Conservation (phyloP, 1,284 basidiomycete species). For the Ustilago shanxiensis region DNA sequence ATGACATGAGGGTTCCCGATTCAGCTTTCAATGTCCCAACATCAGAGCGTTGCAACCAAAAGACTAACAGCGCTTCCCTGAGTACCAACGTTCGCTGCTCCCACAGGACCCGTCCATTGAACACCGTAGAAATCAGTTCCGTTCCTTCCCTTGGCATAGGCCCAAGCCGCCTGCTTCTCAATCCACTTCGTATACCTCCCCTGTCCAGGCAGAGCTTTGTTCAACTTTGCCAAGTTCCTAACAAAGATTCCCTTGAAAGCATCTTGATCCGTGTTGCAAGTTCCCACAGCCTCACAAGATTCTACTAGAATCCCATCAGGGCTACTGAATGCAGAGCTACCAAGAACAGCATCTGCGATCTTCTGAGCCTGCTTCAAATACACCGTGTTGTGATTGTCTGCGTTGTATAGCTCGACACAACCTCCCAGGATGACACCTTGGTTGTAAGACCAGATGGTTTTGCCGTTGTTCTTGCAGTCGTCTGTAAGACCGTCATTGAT, state of each 20-base stretch:
- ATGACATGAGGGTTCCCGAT: too few relatives aligned
- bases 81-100: conserved; percentile 18
- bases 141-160: conserved; percentile 14
- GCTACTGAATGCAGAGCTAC: conserved; percentile 6
- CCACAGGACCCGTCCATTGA: conserved; percentile 24
- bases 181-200: conserved; percentile 7
- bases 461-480: conserved; percentile 18
- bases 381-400: conserved; percentile 5
- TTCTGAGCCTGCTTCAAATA: background rate
- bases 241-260: conserved; percentile 30
- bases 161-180: conserved; percentile 4
- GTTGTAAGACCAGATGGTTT: conserved; percentile 16
- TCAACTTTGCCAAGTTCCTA: conserved; percentile 20
- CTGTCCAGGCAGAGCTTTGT: background rate
- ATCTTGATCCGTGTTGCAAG: conserved; percentile 22
- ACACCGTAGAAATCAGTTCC: conserved; percentile 24
- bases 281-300: conserved; percentile 10
- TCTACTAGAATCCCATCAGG: conserved; percentile 5
- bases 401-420: conserved; percentile 11
- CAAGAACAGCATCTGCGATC: conserved; percentile 16
- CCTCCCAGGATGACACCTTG: conserved; percentile 14
- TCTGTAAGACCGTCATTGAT: conserved; percentile 32
- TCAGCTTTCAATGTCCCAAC: background rate
- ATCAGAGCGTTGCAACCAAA: conserved; percentile 16
- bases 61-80: conserved; percentile 23